A percentile compares a stretch with the other conserved stretches of the same genome.
Conservation (phyloP, 129 eudicot genomes). For the Flaveria trinervia region DNA sequence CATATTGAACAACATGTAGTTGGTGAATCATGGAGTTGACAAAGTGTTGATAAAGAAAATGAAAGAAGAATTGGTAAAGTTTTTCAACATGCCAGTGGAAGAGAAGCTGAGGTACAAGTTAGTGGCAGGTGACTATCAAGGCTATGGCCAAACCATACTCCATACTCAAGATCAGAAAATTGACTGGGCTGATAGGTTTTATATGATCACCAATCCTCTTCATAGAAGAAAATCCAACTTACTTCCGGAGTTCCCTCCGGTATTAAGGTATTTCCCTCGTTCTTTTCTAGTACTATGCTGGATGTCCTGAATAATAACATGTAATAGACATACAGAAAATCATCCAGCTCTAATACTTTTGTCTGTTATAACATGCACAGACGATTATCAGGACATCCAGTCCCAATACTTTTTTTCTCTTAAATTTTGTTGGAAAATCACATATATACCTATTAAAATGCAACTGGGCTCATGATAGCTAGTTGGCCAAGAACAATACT, state of each 20-base stretch:
- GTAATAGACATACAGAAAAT: too few species aligned
- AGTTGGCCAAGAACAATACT: constrained; percentile 19
- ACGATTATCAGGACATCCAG: not conserved
- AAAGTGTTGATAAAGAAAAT: constrained; percentile 40
- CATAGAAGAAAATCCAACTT: constrained; percentile 53
- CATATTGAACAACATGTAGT: constrained; percentile 24
- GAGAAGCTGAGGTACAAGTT: constrained; percentile 51
- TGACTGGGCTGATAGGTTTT: constrained; percentile 67
- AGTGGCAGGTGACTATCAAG: constrained; percentile 49
- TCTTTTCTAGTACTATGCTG: not conserved
- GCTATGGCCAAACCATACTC: constrained; percentile 57
- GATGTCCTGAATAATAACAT: too few species aligned
- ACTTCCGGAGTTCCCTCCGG: constrained; percentile 50
- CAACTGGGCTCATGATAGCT: not conserved
- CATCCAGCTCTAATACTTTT: not conserved
- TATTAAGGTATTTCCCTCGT: constrained; percentile 34
- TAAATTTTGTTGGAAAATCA: not conserved
- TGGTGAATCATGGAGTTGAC: constrained; percentile 63
- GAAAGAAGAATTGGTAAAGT: constrained; percentile 38
- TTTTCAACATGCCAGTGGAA: constrained; percentile 49
- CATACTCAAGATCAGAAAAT: constrained; percentile 37
- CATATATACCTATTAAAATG: not conserved
- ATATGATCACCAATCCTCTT: constrained; percentile 53
- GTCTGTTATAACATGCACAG: not conserved
- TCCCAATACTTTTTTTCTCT: not conserved